Conservation (phyloP, 1,284 basidiomycete genomes). For the Phaffia rhodozyma region DNA sequence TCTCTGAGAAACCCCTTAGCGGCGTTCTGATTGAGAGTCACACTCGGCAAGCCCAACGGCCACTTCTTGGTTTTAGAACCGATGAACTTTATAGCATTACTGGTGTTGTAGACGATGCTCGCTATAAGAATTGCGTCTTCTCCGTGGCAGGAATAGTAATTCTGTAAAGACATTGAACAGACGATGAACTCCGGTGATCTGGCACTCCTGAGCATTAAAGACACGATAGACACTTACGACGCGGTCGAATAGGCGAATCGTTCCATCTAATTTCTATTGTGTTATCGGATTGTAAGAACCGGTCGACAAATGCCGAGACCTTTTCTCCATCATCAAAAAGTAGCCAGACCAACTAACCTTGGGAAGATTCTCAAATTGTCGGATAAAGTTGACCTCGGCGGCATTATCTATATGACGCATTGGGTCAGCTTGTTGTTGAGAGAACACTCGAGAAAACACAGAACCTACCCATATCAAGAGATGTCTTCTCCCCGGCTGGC, state of each 20-base stretch:
- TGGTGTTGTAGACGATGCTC: slow-evolving; percentile 69
- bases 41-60: slow-evolving; percentile 48
- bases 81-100: slow-evolving; percentile 71
- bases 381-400: slow-evolving; percentile 62
- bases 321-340: neutral
- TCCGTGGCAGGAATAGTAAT: slow-evolving; percentile 82
- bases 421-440: neutral
- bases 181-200: neutral
- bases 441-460: neutral
- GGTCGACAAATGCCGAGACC: slow-evolving; percentile 40
- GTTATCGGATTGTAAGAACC: neutral
- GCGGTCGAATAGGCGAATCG: slow-evolving; percentile 73
- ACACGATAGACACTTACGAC: slow-evolving; percentile 26
- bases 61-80: slow-evolving; percentile 38
- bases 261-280: slow-evolving; percentile 38
- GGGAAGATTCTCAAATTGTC: slow-evolving; percentile 57
- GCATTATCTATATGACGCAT: slow-evolving; percentile 37
- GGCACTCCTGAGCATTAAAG: neutral
- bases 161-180: slow-evolving; percentile 34
- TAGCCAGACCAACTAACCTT: slow-evolving; percentile 23
- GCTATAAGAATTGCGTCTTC: slow-evolving; percentile 80
- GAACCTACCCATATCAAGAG: slow-evolving; percentile 15
- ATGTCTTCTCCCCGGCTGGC: slow-evolving; percentile 11
- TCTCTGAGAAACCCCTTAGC: slow-evolving; percentile 81
- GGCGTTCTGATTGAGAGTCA: slow-evolving; percentile 65